These are phyloP conservation scores for Rhizopus sp. DNA, from an alignment of 371 early-diverging fungal genomes.

Conservation along the genomic window DNA sequence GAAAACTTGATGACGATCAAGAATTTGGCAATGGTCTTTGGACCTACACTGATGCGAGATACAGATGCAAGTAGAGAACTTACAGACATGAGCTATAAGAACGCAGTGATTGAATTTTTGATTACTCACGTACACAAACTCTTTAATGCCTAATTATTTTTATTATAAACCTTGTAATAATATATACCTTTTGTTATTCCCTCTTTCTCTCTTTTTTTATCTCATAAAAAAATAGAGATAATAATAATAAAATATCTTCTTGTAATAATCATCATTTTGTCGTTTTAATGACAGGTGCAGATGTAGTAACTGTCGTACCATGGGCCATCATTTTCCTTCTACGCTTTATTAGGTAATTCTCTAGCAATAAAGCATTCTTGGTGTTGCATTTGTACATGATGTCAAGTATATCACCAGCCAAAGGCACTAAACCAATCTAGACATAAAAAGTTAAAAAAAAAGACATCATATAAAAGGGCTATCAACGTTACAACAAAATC, in stretches of 20 bases:
- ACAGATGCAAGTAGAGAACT: conserved; percentile 69
- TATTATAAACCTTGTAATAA: neutral
- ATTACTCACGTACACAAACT: conserved; percentile 48
- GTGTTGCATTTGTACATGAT: conserved; percentile 47
- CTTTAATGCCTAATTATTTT: conserved; percentile 26
- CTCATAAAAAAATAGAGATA: no score
- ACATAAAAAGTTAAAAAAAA: neutral
- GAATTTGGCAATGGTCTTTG: conserved; percentile 93
- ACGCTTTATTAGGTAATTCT: conserved; percentile 28
- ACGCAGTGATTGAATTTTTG: conserved; percentile 69
- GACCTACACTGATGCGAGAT: conserved; percentile 84
- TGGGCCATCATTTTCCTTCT: conserved; percentile 1
- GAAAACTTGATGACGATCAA: conserved; percentile 86
- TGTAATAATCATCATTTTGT: no score
- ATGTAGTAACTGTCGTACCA: neutral
- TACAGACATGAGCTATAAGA: conserved; percentile 78
- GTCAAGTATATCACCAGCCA: conserved; percentile 47
- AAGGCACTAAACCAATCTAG: conserved; percentile 50
- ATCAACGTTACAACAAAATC: conserved; percentile 41
- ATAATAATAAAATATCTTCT: no score
- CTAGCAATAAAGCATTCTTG: conserved; percentile 37
- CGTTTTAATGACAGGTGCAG: neutral
- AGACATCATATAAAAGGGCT: neutral
- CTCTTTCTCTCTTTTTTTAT: neutral
- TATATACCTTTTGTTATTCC: conserved; percentile 1